Base-by-base conservation (phyloP, 1,139 yeast species). In the Arxiozyma bovina region DNA sequence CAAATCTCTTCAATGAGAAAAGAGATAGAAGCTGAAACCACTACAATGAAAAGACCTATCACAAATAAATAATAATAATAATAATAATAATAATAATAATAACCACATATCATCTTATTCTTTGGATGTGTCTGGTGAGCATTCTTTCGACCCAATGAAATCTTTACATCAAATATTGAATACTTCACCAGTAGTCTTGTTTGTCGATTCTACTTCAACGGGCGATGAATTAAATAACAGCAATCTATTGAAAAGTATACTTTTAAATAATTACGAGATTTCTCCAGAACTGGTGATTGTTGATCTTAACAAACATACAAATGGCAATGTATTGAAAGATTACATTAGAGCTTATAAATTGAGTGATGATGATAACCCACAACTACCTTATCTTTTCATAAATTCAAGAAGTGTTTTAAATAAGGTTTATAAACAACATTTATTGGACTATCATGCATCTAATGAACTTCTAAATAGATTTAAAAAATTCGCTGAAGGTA, bases 241-340 rank as follows among this genome's bases (percentile, higher is more conserved):
- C 6, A 18, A 38, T 38, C 21, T 34, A 9, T 77, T 87, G 61
- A 87, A 86, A 72, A 74, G 77, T 45, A 72, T 87, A 48, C 73
- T 88, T 55, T 67, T 70, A 23, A 79, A 76, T 23, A 76, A 78
- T 61, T 87, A 86, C 71, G 77, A 77, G 55, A 80, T 88, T 54
- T 76, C 80, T 1, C 96, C 96, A 0, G 75, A 74, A 54, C 86
- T 87, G 0, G 70, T 75, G 21, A 75, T 85, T 43, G 88, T 87
- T 21, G 96, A 88, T 67, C 76, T 88, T 53, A 94, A 87, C 68
- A 74, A 74, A 65, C 93, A 87, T 67, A 74, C 77, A 46, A 76
- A 80, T 63, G 87, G 87, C 1, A 63, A 67, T 15, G 76, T 73
- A 56, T 74, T 83, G 56, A 85, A 82, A 65, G 72, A 70, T 18